A percentile compares a stretch with the other conserved stretches of the same genome.
Evolutionary conservation across 495 filamentous ascomycete genomes (phyloP).

Genomic region (Tuber brumale): DNA sequence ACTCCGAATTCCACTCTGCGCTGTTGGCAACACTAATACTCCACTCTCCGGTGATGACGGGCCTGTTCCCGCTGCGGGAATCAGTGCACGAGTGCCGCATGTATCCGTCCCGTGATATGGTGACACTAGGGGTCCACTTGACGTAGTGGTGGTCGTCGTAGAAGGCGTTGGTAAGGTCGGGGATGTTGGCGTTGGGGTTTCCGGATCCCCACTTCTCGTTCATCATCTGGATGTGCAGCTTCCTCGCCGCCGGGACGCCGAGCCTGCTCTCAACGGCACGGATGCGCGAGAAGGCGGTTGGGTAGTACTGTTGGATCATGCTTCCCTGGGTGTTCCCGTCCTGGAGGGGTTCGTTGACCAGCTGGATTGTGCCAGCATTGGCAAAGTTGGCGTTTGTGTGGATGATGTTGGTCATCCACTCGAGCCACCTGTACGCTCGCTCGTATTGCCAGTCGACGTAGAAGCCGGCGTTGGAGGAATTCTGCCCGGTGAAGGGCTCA

Average conservation of each 20-base stretch:
- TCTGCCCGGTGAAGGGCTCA: constrained; percentile 54
- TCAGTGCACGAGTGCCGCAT: constrained; percentile 49
- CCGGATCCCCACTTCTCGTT: constrained; percentile 51
- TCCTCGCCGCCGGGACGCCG: constrained; percentile 42
- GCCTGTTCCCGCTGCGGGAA: constrained; percentile 46
- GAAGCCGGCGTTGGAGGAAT: constrained; percentile 49
- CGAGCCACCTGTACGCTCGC: constrained; percentile 54
- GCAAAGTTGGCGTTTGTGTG: constrained; percentile 50
- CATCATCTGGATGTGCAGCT: constrained; percentile 56
- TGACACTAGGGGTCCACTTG: constrained; percentile 20
- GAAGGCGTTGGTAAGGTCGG: constrained; percentile 45
- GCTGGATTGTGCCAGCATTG: constrained; percentile 54
- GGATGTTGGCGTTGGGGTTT: constrained; percentile 45
- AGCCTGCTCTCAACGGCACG: constrained; percentile 47
- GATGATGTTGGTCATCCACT: constrained; percentile 53
- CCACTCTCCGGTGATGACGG: constrained; percentile 56
- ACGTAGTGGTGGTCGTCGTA: constrained; percentile 50
- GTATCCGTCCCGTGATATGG: constrained; percentile 20
- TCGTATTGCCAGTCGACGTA: constrained; percentile 55
- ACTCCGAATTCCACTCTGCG: constrained; percentile 47
- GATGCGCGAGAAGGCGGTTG: constrained; percentile 49
- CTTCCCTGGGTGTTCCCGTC: constrained; percentile 28
- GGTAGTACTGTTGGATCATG: constrained; percentile 48
- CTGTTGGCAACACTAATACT: constrained; percentile 48
- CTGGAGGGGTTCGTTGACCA: constrained; percentile 58